These are phyloP conservation scores for Mortierella sp. DNA, from an alignment of 371 early-diverging fungal genomes.

Conservation along the genomic window DNA sequence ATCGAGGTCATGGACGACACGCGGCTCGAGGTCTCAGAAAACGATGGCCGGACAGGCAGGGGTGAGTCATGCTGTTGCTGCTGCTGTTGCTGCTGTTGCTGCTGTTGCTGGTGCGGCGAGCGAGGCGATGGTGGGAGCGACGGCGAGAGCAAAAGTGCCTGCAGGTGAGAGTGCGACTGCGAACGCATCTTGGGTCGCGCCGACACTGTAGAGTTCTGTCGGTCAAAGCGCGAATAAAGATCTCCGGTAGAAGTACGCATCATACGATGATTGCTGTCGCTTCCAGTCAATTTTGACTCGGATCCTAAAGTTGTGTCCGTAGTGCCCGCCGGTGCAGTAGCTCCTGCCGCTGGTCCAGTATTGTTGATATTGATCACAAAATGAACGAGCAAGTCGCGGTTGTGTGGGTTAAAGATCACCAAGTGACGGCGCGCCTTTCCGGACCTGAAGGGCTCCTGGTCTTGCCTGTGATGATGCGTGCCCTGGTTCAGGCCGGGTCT, in stretches of 20 bases:
- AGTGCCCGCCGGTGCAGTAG: background rate
- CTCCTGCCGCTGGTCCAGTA: background rate
- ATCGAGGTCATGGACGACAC: slow-evolving; percentile 56
- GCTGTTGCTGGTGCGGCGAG: slow-evolving; percentile 16
- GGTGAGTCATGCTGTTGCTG: background rate
- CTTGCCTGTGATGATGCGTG: background rate
- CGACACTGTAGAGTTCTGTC: background rate
- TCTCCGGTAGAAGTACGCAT: slow-evolving; percentile 33
- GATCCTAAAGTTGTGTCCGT: background rate
- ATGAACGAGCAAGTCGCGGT: slow-evolving; percentile 57
- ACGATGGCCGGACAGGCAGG: slow-evolving; percentile 20
- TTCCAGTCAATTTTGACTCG: background rate
- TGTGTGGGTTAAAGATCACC: slow-evolving; percentile 60
- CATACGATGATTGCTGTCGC: background rate
- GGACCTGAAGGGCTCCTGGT: background rate
- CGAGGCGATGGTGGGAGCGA: slow-evolving; percentile 26
- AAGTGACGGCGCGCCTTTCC: slow-evolving; percentile 51
- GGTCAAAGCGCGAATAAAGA: slow-evolving; percentile 15
- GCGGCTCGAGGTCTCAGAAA: slow-evolving; percentile 34
- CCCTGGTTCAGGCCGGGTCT: slow-evolving; percentile 13
- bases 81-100: slow-evolving; percentile 25
- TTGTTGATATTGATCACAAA: slow-evolving; percentile 52
- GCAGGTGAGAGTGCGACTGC: slow-evolving; percentile 47
- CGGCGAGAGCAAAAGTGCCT: slow-evolving; percentile 31
- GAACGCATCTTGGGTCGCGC: slow-evolving; percentile 19